A percentile compares a stretch with the other conserved stretches of the same genome.
Conservation (phyloP, 331 rosid genomes). For the Dryas integrifolia region DNA sequence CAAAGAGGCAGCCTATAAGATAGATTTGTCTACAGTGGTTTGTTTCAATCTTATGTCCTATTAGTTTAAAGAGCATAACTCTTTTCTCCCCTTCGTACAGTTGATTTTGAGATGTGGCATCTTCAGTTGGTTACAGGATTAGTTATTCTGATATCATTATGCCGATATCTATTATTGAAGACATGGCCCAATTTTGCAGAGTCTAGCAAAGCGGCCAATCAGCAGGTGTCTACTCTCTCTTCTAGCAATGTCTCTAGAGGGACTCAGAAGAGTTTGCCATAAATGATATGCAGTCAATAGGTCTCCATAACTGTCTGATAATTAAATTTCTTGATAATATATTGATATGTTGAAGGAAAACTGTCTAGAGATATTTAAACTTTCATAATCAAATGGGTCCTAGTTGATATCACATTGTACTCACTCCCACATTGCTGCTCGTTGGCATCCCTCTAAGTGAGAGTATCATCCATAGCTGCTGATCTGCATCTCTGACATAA, state of each 20-base stretch:
- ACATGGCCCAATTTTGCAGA: constrained; percentile 83
- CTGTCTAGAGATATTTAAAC: neutral
- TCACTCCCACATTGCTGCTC: constrained; percentile 18
- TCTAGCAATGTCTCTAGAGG: constrained; percentile 20
- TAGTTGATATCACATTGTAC: neutral
- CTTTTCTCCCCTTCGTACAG: constrained; percentile 38
- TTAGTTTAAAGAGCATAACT: constrained; percentile 12
- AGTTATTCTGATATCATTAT: constrained; percentile 61
- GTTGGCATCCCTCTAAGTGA: constrained; percentile 18
- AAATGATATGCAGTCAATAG: neutral
- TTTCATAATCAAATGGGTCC: neutral
- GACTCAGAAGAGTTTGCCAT: neutral
- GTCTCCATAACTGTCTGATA: neutral
- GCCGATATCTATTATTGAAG: constrained; percentile 66
- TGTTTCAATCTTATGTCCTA: neutral
- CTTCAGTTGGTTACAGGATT: constrained; percentile 80
- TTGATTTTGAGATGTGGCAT: constrained; percentile 88
- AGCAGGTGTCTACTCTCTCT: constrained; percentile 53
- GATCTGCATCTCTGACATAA: constrained; percentile 22
- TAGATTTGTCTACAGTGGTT: neutral
- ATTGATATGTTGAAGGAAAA: neutral
- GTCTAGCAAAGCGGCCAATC: constrained; percentile 87
- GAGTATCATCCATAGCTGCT: constrained; percentile 12
- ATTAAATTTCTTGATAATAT: neutral
- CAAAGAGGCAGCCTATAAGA: neutral